A percentile compares a stretch with the other conserved stretches of the same genome.
phyloP scores from a whole-genome alignment of 164 flowering plant genomes.

The Piper betle region DNA sequence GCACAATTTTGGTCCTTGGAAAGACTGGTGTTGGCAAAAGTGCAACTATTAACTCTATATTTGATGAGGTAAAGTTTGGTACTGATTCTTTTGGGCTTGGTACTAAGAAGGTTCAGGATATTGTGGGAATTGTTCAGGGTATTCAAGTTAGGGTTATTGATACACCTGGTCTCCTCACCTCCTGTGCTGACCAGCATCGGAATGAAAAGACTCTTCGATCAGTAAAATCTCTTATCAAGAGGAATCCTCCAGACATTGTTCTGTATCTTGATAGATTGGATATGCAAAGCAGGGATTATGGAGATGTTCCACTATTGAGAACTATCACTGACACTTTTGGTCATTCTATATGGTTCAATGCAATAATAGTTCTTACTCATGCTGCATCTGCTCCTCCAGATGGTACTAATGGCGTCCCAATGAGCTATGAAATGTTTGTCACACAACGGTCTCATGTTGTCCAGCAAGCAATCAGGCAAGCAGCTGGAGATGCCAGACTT shows the following conservation, averaged over 20 bases:
- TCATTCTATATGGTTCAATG: constrained; percentile 92
- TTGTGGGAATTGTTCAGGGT: constrained; percentile 91
- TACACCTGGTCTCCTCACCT: constrained; percentile 90
- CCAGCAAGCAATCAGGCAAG: constrained; percentile 93
- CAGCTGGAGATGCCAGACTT: constrained; percentile 94
- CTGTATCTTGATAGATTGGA: constrained; percentile 93
- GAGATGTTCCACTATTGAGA: constrained; percentile 80
- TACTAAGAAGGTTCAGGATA: constrained; percentile 90
- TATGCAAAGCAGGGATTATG: constrained; percentile 77
- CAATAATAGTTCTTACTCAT: constrained; percentile 92
- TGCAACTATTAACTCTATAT: constrained; percentile 95
- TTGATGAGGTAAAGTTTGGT: constrained; percentile 73
- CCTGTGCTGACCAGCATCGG: constrained; percentile 68
- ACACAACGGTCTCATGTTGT: constrained; percentile 92
- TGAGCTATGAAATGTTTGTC: constrained; percentile 94
- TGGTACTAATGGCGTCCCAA: constrained; percentile 86
- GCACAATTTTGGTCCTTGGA: constrained; percentile 95
- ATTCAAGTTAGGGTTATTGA: constrained; percentile 87
- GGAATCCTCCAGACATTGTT: constrained; percentile 89
- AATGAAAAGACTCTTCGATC: constrained; percentile 81
- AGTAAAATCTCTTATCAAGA: constrained; percentile 67
- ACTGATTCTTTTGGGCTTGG: constrained; percentile 83
- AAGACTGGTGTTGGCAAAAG: constrained; percentile 97
- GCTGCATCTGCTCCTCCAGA: constrained; percentile 98
- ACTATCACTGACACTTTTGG: constrained; percentile 86